Conservation (phyloP, 73 alveolate genomes). For the Paramecium tetraurelia region DNA sequence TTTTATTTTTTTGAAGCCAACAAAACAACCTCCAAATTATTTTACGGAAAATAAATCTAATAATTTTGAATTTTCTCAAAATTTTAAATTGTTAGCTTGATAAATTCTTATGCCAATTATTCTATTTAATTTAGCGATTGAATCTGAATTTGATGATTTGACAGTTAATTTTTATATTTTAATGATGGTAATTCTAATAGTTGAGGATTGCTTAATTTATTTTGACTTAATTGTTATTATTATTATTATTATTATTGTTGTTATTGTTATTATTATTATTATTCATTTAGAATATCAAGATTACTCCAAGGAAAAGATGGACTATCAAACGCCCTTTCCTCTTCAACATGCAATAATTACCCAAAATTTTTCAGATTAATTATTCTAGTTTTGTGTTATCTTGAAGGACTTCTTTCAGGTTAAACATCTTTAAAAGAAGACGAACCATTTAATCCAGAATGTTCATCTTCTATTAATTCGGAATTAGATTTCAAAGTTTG, state of each 20-base stretch:
- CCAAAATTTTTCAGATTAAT: background rate
- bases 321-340: background rate
- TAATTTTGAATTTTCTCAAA: background rate
- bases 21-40: background rate
- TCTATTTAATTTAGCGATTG: background rate
- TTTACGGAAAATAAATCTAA: background rate
- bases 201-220: background rate
- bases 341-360: background rate
- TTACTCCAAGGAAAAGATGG: background rate
- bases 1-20: background rate
- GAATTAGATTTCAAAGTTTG: background rate
- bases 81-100: background rate
- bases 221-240: background rate
- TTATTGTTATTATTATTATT: background rate
- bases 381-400: background rate
- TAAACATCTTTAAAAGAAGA: background rate
- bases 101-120: background rate
- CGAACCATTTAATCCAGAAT: background rate
- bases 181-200: background rate
- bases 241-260: no score
- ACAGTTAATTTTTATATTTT: background rate
- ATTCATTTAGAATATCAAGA: background rate
- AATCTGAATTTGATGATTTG: background rate
- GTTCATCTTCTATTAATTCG: background rate
- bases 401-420: background rate